Evolutionary conservation across 169 alveolate species (phyloP).

Genomic region (Eimeria sp.): DNA sequence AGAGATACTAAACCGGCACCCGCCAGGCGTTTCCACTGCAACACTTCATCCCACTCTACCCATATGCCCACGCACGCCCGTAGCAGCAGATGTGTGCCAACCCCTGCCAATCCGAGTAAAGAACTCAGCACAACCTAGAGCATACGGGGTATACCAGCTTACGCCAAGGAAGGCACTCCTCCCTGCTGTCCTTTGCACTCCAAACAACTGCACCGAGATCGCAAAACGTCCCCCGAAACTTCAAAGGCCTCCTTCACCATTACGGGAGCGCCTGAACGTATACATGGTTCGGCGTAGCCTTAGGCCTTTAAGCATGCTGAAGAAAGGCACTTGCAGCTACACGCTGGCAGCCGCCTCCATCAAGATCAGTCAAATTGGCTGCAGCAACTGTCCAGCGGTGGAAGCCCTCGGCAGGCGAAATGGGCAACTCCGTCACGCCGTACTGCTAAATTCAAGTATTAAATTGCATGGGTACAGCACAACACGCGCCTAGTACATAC

Average conservation of each 20-base stretch:
- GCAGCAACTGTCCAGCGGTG: not conserved
- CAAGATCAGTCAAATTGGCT: too few species aligned
- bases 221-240: conserved; percentile 43
- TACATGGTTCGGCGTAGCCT: not conserved
- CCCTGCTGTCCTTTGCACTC: conserved; percentile 22
- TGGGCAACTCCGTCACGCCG: not conserved
- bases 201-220: conserved; percentile 46
- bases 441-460: not conserved
- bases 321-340: not conserved
- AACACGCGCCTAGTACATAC: not conserved
- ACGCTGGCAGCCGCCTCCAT: not conserved
- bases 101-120: not conserved
- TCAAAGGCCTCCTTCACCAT: conserved; percentile 70
- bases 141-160: not conserved
- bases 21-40: not conserved
- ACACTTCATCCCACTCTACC: not conserved
- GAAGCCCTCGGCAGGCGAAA: not conserved
- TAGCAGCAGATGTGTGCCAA: not conserved
- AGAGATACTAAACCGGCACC: not conserved
- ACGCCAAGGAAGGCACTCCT: conserved; percentile 3
- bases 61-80: not conserved
- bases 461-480: not conserved
- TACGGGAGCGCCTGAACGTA: conserved; percentile 21
- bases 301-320: not conserved
- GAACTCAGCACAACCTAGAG: too few species aligned